These are phyloP conservation scores for Trichoderma sp. DNA, from an alignment of 2,329 filamentous ascomycete genomes.

Conservation along the genomic window DNA sequence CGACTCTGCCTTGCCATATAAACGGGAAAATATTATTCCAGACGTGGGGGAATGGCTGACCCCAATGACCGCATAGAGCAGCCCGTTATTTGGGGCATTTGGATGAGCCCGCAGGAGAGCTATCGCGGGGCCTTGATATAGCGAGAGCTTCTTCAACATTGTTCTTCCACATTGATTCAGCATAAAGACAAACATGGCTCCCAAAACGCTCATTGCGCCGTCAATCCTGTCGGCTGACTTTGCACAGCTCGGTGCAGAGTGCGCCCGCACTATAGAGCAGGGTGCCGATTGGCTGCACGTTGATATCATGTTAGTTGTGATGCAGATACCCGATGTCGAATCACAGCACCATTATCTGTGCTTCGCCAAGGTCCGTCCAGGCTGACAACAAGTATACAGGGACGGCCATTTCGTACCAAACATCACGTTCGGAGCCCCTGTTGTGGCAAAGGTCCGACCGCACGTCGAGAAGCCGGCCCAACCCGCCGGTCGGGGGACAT, in stretches of 20 bases:
- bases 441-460: slow-evolving; percentile 87
- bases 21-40: neutral
- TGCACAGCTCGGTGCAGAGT: slow-evolving; percentile 80
- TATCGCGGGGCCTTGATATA: neutral
- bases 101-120: neutral
- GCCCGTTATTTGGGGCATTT: neutral
- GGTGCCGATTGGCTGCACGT: slow-evolving; percentile 93
- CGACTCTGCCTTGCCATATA: neutral
- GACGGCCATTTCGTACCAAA: slow-evolving; percentile 99
- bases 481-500: slow-evolving; percentile 78
- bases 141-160: neutral
- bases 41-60: neutral
- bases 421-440: slow-evolving; percentile 92
- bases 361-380: neutral
- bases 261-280: slow-evolving; percentile 77
- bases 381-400: slow-evolving; percentile 48
- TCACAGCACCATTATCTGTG: neutral
- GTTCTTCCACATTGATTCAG: neutral
- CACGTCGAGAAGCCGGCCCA: slow-evolving; percentile 75
- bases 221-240: slow-evolving; percentile 99
- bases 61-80: neutral
- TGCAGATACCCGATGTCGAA: neutral
- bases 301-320: slow-evolving; percentile 69
- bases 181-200: slow-evolving; percentile 61
- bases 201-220: slow-evolving; percentile 89